Base-by-base conservation (phyloP, 352 stramenopile genomes). In the Globisporangium splendens region DNA sequence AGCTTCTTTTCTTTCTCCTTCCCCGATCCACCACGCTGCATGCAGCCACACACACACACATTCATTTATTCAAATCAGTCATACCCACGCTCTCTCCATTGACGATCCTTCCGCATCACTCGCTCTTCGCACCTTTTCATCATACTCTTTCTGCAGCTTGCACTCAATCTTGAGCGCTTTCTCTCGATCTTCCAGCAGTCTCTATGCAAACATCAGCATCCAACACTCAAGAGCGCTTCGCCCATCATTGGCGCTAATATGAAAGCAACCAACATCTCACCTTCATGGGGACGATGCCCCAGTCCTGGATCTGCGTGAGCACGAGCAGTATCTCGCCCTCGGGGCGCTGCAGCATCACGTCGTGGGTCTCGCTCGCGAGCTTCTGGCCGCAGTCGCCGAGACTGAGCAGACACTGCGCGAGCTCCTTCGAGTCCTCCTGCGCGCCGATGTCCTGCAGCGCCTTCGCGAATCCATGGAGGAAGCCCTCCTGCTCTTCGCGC, bases 1-100 rank as follows among this genome's bases (percentile, higher is more conserved):
- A 88, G 58, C 54, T 90, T 90, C 59, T 90, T 93, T 50, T 95
- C 85, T 49, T 87, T 88, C 41, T 91, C 84, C 56, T 74, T 89
- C 0, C 56, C 68, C 0, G 74, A 75, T 28, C 70, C 77, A 20
- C 72, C 63, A 42, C 73, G 62, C 80, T 89, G 35, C 15, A 49
- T 20, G 13, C 3, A n/a, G n/a, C n/a, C n/a, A n/a, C n/a, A 11
- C 42, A 43, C 33, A 4, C 22, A 46, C 35, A 48, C 48, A 21
- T 46, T 21, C 4, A 35, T 8, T 10, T 8, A 35, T 8, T 6
- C 5, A 35, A 35, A 35, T 6, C 7, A 35, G 28, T 8, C 28
- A 35, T 35, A 35, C 28, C 28, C 28, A n/a, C n/a, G n/a, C n/a
- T n/a, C n/a, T n/a, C n/a, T n/a, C n/a, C n/a, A 10, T 11, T 6